These are phyloP conservation scores for Clonostachys rhizophaga DNA, from an alignment of 2,329 filamentous ascomycete species.

Conservation along the genomic window DNA sequence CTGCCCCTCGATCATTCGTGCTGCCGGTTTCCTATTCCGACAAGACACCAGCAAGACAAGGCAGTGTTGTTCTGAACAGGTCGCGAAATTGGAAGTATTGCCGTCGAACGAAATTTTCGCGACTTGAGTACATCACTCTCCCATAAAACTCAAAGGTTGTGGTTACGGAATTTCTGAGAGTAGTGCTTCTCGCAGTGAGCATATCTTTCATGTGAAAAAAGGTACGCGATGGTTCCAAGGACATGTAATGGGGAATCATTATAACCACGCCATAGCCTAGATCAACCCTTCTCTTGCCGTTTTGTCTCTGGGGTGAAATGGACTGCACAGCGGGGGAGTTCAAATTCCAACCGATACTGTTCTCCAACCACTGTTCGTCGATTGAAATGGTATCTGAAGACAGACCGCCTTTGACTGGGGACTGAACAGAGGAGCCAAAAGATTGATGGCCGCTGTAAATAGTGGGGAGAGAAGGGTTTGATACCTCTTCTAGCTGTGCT, in stretches of 20 bases:
- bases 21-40: slow-evolving; percentile 17
- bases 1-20: slow-evolving; percentile 13
- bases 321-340: not conserved
- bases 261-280: not conserved
- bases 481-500: no score
- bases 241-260: not conserved
- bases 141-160: slow-evolving; percentile 60
- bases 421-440: no score
- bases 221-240: slow-evolving; percentile 23
- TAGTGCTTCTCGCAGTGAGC: slow-evolving; percentile 34
- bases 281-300: no score
- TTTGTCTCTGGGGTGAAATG: not conserved
- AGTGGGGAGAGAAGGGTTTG: no score
- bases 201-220: slow-evolving; percentile 64
- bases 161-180: slow-evolving; percentile 22
- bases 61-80: slow-evolving; percentile 53
- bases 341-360: slow-evolving; percentile 33
- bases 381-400: not conserved
- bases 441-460: no score
- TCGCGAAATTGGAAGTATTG: slow-evolving; percentile 64
- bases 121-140: slow-evolving; percentile 50
- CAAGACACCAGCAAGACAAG: slow-evolving; percentile 32
- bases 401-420: no score
- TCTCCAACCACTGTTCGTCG: slow-evolving; percentile 13
- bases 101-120: slow-evolving; percentile 40